Percentiles rank a stretch among this genome's conserved stretches.
These are phyloP conservation scores for Nemania diffusa DNA, from an alignment of 2,329 filamentous ascomycete species.

Conservation along the genomic window DNA sequence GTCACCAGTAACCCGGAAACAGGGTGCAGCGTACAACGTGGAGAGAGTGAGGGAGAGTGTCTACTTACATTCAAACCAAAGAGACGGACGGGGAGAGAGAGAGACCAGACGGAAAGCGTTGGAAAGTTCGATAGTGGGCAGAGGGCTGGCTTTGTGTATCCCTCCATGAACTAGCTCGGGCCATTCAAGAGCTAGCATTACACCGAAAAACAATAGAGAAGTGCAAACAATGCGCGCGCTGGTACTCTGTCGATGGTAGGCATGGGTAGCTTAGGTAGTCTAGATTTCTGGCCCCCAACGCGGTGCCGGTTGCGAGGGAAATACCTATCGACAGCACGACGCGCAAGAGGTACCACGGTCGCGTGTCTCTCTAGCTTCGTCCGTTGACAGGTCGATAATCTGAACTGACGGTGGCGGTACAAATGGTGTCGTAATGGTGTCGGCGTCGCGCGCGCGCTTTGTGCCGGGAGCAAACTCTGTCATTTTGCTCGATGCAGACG, in stretches of 20 bases:
- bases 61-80: too few relatives aligned
- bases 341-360: constrained; percentile 21
- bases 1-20: too few relatives aligned
- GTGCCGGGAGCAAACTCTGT: constrained; percentile 7
- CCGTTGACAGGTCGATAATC: constrained; percentile 30
- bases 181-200: constrained; percentile 38
- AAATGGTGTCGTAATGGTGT: neutral
- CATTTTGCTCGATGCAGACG: constrained; percentile 23
- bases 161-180: constrained; percentile 39
- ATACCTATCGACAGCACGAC: neutral
- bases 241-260: too few relatives aligned
- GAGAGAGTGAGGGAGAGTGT: too few relatives aligned
- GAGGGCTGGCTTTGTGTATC: constrained; percentile 43
- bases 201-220: constrained; percentile 44
- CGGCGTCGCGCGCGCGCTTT: constrained; percentile 11
- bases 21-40: too few relatives aligned
- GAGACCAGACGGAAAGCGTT: constrained; percentile 24
- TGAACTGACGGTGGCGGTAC: constrained; percentile 32
- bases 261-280: too few relatives aligned
- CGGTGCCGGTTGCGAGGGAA: constrained; percentile 30
- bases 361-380: constrained; percentile 2
- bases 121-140: constrained; percentile 38
- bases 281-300: constrained; percentile 36
- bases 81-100: too few relatives aligned
- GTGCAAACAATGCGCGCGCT: constrained; percentile 25